phyloP scores from a whole-genome alignment of 139 green algal species.

The Tetraselmis striata region DNA sequence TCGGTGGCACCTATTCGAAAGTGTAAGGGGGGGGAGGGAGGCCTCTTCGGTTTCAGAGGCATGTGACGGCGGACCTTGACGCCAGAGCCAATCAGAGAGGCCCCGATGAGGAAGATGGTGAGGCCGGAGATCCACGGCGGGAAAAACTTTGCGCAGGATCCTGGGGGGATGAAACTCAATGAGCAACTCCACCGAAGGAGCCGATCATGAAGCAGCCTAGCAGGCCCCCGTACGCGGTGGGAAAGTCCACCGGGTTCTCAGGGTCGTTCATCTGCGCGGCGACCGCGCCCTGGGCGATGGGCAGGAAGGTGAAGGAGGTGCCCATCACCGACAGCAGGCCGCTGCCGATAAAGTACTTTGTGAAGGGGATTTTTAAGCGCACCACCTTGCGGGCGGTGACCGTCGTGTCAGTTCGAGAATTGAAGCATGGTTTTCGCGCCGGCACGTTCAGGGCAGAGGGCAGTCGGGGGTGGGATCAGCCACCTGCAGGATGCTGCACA shows the following conservation, averaged over 20 bases:
- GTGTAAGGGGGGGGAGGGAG: too few species aligned
- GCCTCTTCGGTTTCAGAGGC: too few species aligned
- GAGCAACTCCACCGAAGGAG: background rate
- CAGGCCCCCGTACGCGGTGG: background rate
- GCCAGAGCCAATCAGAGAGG: slow-evolving; percentile 7
- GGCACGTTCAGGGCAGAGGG: background rate
- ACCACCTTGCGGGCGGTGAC: slow-evolving; percentile 11
- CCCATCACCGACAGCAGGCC: slow-evolving; percentile 5
- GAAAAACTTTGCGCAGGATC: background rate
- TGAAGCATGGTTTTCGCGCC: too few species aligned
- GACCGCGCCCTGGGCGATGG: background rate
- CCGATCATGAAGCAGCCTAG: background rate
- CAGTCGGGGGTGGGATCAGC: too few species aligned
- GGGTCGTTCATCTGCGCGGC: background rate
- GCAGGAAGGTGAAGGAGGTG: slow-evolving; percentile 3
- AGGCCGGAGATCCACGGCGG: slow-evolving; percentile 10
- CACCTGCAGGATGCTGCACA: background rate
- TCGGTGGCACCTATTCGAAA: too few species aligned
- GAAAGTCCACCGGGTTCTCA: background rate
- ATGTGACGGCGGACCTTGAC: slow-evolving; percentile 4
- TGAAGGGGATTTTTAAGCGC: slow-evolving; percentile 9
- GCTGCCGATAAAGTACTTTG: slow-evolving; percentile 2
- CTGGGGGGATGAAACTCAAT: slow-evolving; percentile 12
- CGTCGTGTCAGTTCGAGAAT: too few species aligned
- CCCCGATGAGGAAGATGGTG: slow-evolving; percentile 17